phyloP scores from a whole-genome alignment of 805 yeast species.

The Candida corydali region DNA sequence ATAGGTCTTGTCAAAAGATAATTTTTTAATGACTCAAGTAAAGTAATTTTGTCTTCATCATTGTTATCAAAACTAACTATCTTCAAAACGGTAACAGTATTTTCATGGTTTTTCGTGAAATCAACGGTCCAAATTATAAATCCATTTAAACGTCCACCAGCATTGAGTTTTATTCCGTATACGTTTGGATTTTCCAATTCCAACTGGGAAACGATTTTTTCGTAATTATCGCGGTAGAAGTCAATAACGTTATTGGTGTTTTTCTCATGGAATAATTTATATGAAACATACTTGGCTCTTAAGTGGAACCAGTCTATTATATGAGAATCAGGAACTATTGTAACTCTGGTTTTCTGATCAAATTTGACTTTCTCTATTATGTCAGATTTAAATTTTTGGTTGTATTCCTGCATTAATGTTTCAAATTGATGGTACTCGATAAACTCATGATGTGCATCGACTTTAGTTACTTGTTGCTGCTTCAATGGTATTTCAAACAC shows the following conservation, averaged over 20 bases:
- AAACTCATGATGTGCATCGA: slow-evolving; percentile 10
- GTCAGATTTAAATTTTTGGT: slow-evolving; percentile 15
- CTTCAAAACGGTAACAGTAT: slow-evolving; percentile 25
- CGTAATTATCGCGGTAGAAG: slow-evolving; percentile 15
- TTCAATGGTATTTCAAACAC: slow-evolving; percentile 21
- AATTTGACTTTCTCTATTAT: slow-evolving; percentile 15
- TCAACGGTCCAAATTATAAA: slow-evolving; percentile 39
- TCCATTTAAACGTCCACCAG: slow-evolving; percentile 19
- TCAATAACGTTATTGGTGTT: slow-evolving; percentile 13
- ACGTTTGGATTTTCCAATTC: slow-evolving; percentile 21
- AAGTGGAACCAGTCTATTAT: slow-evolving; percentile 41
- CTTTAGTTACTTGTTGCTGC: slow-evolving; percentile 1
- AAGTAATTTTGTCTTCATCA: slow-evolving; percentile 13
- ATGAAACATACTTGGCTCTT: slow-evolving; percentile 29
- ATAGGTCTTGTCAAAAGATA: slow-evolving; percentile 10
- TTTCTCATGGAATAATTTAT: slow-evolving; percentile 17
- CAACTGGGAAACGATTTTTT: slow-evolving; percentile 18
- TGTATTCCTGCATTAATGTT: slow-evolving; percentile 18
- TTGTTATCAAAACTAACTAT: slow-evolving; percentile 19
- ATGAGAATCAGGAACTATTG: slow-evolving; percentile 24
- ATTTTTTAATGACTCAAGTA: slow-evolving; percentile 11
- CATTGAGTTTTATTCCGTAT: slow-evolving; percentile 27
- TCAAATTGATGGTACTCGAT: slow-evolving; percentile 29
- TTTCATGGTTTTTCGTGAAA: slow-evolving; percentile 17
- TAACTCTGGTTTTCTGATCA: slow-evolving; percentile 29